Evolutionary conservation across 2,329 filamentous ascomycete species (phyloP).

Genomic region (Apiospora pterosperma): DNA sequence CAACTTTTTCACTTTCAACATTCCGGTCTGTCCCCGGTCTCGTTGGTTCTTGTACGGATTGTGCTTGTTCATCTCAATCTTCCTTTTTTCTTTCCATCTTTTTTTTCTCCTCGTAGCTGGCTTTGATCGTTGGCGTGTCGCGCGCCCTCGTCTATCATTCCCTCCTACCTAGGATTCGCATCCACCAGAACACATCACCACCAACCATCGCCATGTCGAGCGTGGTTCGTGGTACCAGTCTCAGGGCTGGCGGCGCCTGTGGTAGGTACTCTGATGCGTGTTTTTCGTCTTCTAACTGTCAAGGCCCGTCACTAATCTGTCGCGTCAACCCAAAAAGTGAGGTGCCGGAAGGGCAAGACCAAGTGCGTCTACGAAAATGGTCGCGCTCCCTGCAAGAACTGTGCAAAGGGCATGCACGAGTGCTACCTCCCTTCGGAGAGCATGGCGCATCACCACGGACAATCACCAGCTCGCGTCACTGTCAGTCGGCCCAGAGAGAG

Average conservation of each 20-base stretch:
- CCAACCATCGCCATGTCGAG: constrained; percentile 36
- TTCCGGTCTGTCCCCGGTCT: constrained; percentile 20
- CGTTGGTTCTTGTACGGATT: constrained; percentile 6
- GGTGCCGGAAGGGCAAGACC: constrained; percentile 62
- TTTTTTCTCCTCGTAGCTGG: constrained; percentile 1
- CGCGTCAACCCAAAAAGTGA: constrained; percentile 31
- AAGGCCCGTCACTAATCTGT: not conserved
- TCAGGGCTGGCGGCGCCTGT: constrained; percentile 49
- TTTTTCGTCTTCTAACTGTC: constrained; percentile 17
- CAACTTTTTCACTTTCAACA: constrained; percentile 19
- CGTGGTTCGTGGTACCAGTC: constrained; percentile 55
- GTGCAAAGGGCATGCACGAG: constrained; percentile 61
- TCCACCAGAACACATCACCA: not conserved
- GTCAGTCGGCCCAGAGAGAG: constrained; percentile 52
- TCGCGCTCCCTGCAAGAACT: constrained; percentile 61
- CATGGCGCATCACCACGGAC: constrained; percentile 56
- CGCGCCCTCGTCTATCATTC: constrained; percentile 2
- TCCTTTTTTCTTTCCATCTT: constrained; percentile 12
- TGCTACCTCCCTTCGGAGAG: constrained; percentile 61
- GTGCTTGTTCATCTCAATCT: constrained; percentile 14
- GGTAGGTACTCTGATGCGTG: constrained; percentile 22
- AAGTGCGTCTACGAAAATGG: constrained; percentile 63
- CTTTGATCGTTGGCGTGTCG: constrained; percentile 5
- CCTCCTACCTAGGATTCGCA: not conserved
- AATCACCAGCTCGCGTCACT: constrained; percentile 51